phyloP scores from a whole-genome alignment of 331 rosid genomes.

The Acacia concinna region DNA sequence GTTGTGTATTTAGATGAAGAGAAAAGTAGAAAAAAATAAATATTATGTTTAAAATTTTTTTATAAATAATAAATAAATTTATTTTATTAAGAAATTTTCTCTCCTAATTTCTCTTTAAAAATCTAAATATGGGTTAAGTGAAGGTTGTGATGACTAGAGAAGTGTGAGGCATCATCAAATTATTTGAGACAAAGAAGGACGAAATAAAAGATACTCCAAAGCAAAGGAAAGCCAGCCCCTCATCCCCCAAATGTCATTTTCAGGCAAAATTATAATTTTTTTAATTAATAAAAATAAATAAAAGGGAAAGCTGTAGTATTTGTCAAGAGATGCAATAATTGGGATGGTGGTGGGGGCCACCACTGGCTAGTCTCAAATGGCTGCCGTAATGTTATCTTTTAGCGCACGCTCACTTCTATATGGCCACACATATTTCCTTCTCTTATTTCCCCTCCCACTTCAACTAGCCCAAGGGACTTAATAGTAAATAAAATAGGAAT shows the following conservation, averaged over 20 bases:
- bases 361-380: slow-evolving; percentile 44
- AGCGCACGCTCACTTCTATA: slow-evolving; percentile 45
- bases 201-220: slow-evolving; percentile 30
- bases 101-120: too few relatives aligned
- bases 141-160: too few relatives aligned
- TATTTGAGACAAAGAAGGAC: slow-evolving; percentile 8
- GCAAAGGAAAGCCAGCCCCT: background rate
- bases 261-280: background rate
- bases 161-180: background rate
- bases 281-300: background rate
- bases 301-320: background rate
- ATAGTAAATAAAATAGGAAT: too few relatives aligned
- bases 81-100: too few relatives aligned
- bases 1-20: too few relatives aligned
- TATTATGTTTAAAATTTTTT: too few relatives aligned
- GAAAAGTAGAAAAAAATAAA: too few relatives aligned
- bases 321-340: slow-evolving; percentile 60
- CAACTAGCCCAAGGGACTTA: too few relatives aligned
- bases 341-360: slow-evolving; percentile 33
- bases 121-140: too few relatives aligned
- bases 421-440: background rate
- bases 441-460: background rate
- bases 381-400: slow-evolving; percentile 38
- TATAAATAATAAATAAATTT: too few relatives aligned
- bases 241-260: slow-evolving; percentile 8